Base-by-base conservation (phyloP, 495 filamentous ascomycete species). In the Evernia prunastri region DNA sequence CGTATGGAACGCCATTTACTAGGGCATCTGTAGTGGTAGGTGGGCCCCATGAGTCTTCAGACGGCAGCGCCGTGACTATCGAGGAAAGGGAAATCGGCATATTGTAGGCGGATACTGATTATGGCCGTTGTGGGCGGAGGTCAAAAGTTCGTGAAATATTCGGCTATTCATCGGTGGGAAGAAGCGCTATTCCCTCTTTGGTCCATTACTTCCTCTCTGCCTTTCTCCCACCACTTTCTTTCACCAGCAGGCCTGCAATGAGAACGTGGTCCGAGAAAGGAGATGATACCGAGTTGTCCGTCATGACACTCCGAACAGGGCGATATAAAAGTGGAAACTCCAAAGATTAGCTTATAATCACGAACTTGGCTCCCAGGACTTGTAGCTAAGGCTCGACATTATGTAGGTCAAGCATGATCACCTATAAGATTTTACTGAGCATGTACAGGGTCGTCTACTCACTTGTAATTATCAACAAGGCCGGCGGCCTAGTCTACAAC, bases 391-490 rank as follows among this genome's bases (percentile, higher is more conserved):
- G 61, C n/a, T 23, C 25, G 29, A 57, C 29, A 63, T 25, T 35
- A 63, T 63, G 51, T 57, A 45, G 37, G 61, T 31, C 18, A 36
- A 20, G 7, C 18, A 33, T 10, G 37, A 2, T 27, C 17, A 17
- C n/a, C 13, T 33, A 9, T 0, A 53, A 42, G 29, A 23, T 29
- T n/a, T 53, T 58, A 51, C 66, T 67, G 20, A 67, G 11, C 11
- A 7, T 33, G 20, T 10, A n/a, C 56, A 96, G 92, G 94, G 87
- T 90, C 61, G 88, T 98, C 71, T 91, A 93, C 77, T 87, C 90
- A 59, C 86, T 98, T 63, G 89, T 97, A 67, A 89, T 98, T 69
- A 96, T 98, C 79, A 97, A 96, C 80, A 97, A 97, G 80, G 92
- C 94, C 58, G 94, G 94, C 49, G 94, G 94, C 64, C 81, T 98